Evolutionary conservation across 441 rosid genomes (phyloP).

Genomic region (Erysimum cheiri): DNA sequence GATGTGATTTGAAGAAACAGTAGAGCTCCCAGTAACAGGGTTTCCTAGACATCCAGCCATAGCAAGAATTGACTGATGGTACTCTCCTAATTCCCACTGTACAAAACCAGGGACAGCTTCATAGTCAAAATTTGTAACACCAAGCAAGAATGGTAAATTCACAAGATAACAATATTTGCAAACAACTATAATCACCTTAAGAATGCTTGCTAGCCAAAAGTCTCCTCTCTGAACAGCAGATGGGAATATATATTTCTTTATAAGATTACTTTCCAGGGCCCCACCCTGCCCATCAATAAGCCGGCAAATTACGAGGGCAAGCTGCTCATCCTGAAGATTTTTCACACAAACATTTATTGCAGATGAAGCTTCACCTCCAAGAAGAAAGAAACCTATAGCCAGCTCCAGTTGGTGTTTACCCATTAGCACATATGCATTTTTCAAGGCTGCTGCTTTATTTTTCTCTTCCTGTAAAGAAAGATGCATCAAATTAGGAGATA

Average conservation of each 20-base stretch:
- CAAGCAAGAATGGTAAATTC: conserved; percentile 22
- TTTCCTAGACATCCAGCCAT: conserved; percentile 66
- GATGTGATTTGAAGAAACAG: conserved; percentile 60
- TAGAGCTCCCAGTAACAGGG: conserved; percentile 47
- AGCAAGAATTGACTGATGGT: conserved; percentile 66
- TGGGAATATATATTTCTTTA: conserved; percentile 77
- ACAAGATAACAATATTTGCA: conserved; percentile 30
- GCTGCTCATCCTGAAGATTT: conserved; percentile 96
- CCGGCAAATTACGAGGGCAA: conserved; percentile 88
- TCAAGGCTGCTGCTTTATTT: conserved; percentile 93
- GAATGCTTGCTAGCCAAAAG: conserved; percentile 86
- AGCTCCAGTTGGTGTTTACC: conserved; percentile 95
- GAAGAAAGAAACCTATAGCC: conserved; percentile 93
- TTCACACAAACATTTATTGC: conserved; percentile 87
- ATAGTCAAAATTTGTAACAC: conserved; percentile 33
- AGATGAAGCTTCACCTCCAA: conserved; percentile 93
- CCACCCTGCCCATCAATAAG: conserved; percentile 89
- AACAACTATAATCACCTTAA: conserved; percentile 66
- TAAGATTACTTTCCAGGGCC: conserved; percentile 68
- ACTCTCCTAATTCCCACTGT: conserved; percentile 96
- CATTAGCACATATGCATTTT: conserved; percentile 97
- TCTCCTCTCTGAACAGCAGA: conserved; percentile 76
- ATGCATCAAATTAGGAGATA: conserved; percentile 33
- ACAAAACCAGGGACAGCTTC: conserved; percentile 44
- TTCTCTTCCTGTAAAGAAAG: conserved; percentile 75